Evolutionary conservation across 1,139 yeast genomes (phyloP), one percentile per base, ranked within the genome.

Genomic region (Debaryomyces sp.): DNA sequence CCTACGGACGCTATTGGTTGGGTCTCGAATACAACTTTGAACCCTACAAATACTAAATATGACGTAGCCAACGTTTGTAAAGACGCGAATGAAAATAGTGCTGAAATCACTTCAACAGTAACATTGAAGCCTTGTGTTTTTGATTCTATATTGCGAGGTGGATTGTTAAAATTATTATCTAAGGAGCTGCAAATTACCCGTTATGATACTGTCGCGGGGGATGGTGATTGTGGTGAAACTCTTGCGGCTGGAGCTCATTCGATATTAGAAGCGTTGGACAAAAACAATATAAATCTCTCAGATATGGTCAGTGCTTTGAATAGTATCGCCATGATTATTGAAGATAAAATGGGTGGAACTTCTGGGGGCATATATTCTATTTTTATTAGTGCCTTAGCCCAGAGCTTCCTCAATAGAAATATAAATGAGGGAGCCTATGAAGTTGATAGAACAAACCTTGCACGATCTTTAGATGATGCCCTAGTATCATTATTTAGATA

Each of bases 161-260:
- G 87, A 35, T 78, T 85, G 52, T 47, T 66, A 61, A 75, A 53
- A 47, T 66, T 58, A 64, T 78, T 60, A 60, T 77, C 59, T 59
- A 75, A 62, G 71, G 96, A 88, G 63, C 90, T 94, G 9, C 77
- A 78, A 55, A 84, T 89, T 60, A 89, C 96, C 1, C 74, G 79
- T 50, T 81, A 85, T 54, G 96, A 89, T 59, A 85, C 90, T 4
- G 76, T 81, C 57, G 95, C 90, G 5, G 96, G 96, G 54, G 96
- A 89, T 63, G 96, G 96, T 59, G 96, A 89, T 62, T 88, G 96
- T 66, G 96, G 96, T 46, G 89, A 86, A 56, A 89, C 96, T 1
- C 68, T 88, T 52, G 85, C 81, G 23, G 78, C 81, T 30, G 96
- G 96, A 41, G 89, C 87, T 32, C 75, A 80, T 46, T 89, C 87